Evolutionary conservation across 805 yeast genomes (phyloP).

Genomic region (Lipomyces japonicus): DNA sequence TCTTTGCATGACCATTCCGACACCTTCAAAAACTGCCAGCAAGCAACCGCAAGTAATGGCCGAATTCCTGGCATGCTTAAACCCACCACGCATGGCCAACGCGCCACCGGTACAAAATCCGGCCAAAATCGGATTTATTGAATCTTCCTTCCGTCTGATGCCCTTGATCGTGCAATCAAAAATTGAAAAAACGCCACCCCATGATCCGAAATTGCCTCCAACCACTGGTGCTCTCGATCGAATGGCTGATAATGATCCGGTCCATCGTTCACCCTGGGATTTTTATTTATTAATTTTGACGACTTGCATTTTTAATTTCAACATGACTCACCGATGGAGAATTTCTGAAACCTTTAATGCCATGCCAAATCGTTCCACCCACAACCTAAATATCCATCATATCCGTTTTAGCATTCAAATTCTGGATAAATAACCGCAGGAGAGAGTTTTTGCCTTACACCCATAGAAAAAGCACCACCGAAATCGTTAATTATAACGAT

Average conservation of each 20-base stretch:
- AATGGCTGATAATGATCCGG: conserved; percentile 84
- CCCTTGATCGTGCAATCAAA: conserved; percentile 95
- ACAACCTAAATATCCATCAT: conserved; percentile 44
- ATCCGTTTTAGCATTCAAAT: background rate
- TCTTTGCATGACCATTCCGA: conserved; percentile 92
- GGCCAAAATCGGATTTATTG: conserved; percentile 96
- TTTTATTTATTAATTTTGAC: too few relatives aligned
- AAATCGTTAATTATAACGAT: conserved; percentile 92
- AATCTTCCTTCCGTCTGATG: conserved; percentile 95
- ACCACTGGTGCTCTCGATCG: conserved; percentile 97
- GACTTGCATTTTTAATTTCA: background rate
- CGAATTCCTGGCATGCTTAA: conserved; percentile 92
- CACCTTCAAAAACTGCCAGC: conserved; percentile 96
- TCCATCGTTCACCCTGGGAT: conserved; percentile 81
- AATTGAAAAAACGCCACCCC: conserved; percentile 98
- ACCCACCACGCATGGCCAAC: conserved; percentile 96
- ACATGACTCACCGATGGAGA: conserved; percentile 59
- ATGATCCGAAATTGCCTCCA: conserved; percentile 98
- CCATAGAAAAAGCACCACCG: conserved; percentile 99
- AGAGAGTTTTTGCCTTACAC: too few relatives aligned
- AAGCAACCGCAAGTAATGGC: conserved; percentile 97
- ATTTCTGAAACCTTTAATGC: conserved; percentile 96
- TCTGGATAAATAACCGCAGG: conserved; percentile 23
- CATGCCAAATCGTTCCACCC: conserved; percentile 99
- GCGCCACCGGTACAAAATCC: conserved; percentile 99